Percentiles rank a stretch among this genome's conserved stretches.
Evolutionary conservation across 176 grass and related monocot genomes (phyloP).

Genomic region (Oryza officinalis): DNA sequence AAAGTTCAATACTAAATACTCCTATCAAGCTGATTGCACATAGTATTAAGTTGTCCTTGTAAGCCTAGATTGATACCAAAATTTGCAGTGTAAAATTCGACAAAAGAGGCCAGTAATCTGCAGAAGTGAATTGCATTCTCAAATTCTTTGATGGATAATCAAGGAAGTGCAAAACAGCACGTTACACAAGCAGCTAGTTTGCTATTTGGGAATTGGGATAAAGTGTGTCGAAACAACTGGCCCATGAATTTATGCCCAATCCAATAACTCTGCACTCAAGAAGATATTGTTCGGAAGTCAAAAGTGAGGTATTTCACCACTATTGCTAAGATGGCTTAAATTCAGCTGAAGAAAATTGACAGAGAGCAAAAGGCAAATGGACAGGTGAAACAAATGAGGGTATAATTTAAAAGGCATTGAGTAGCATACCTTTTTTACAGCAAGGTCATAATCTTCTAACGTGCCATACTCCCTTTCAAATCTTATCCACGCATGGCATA

Average conservation of each 20-base stretch:
- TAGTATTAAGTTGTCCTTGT: neutral
- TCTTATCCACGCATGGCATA: slow-evolving; percentile 78
- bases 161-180: neutral
- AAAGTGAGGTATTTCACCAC: neutral
- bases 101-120: neutral
- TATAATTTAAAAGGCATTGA: slow-evolving; percentile 6
- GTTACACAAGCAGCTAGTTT: slow-evolving; percentile 7
- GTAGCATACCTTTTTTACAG: slow-evolving; percentile 77
- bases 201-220: neutral
- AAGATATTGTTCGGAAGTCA: neutral
- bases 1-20: slow-evolving; percentile 7
- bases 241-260: neutral
- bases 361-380: neutral
- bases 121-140: neutral
- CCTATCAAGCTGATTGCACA: neutral
- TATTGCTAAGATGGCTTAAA: neutral
- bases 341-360: neutral
- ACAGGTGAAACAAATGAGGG: neutral
- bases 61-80: slow-evolving; percentile 9
- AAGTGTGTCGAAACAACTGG: slow-evolving; percentile 1
- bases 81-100: slow-evolving; percentile 5
- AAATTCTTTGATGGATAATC: slow-evolving; percentile 18
- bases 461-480: slow-evolving; percentile 95
- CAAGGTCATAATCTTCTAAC: slow-evolving; percentile 87
- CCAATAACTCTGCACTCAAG: neutral